Evolutionary conservation across 345 rosid species (phyloP).

Genomic region (Turritis glabra): DNA sequence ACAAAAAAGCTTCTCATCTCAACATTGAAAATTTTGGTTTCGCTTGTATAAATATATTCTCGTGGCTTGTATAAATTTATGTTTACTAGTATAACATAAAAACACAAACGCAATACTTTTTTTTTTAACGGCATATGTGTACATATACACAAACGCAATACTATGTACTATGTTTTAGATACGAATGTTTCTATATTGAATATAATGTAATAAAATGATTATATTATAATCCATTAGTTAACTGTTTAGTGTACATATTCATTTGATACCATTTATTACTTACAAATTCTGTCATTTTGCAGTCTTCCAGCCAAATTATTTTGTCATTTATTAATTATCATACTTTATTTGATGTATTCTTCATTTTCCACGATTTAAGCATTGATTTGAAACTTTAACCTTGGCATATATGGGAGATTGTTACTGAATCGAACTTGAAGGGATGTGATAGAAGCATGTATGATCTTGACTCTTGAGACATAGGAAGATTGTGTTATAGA

Average conservation of each 20-base stretch:
- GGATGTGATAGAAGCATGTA: not conserved
- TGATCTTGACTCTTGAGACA: not conserved
- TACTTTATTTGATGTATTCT: not conserved
- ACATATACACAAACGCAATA: not conserved
- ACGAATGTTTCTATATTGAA: too few species aligned
- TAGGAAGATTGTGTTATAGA: not conserved
- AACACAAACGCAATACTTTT: not conserved
- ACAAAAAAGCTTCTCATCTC: not conserved
- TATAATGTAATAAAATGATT: not conserved
- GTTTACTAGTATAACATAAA: not conserved
- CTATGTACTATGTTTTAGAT: too few species aligned
- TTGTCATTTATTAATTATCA: not conserved
- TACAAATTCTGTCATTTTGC: not conserved
- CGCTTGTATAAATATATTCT: too few species aligned
- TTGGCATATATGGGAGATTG: not conserved
- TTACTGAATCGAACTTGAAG: not conserved
- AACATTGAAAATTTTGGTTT: not conserved
- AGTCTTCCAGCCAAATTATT: not conserved
- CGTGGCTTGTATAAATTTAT: too few species aligned
- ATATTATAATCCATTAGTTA: not conserved
- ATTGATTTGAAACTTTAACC: not conserved
- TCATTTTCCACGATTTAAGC: not conserved
- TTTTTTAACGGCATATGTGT: too few species aligned
- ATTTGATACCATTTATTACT: not conserved
- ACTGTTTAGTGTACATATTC: not conserved